Conservation (phyloP, 1,284 basidiomycete species). For the Apiotrichum gracile region DNA sequence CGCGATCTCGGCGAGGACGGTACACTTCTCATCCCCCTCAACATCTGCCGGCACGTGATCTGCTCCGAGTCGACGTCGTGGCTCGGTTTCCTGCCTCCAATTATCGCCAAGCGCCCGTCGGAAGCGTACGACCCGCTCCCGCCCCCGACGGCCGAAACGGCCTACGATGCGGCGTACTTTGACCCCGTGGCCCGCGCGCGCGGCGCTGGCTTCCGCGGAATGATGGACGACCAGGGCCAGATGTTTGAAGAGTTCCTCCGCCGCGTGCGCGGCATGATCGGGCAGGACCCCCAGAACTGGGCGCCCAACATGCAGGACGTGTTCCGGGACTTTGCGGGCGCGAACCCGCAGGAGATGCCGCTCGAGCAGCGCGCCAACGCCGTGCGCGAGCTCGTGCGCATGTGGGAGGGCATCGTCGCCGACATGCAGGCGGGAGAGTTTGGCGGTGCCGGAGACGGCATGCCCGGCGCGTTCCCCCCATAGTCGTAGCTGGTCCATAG, state of each 20-base stretch:
- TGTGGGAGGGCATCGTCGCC: slow-evolving; percentile 14
- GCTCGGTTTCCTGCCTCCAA: slow-evolving; percentile 65
- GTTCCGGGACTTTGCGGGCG: slow-evolving; percentile 13
- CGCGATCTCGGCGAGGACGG: slow-evolving; percentile 29
- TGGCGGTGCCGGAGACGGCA: not conserved
- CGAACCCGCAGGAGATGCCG: slow-evolving; percentile 9
- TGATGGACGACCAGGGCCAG: not conserved
- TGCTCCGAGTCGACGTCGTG: slow-evolving; percentile 58
- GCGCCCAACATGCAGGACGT: slow-evolving; percentile 9
- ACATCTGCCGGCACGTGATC: slow-evolving; percentile 66
- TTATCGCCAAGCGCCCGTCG: slow-evolving; percentile 48
- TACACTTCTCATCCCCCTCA: slow-evolving; percentile 34
- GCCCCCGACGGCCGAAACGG: slow-evolving; percentile 55
- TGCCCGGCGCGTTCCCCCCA: slow-evolving; percentile 13
- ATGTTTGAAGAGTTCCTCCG: slow-evolving; percentile 15
- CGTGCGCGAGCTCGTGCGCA: slow-evolving; percentile 12
- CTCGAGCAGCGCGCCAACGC: slow-evolving; percentile 8
- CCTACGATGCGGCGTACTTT: slow-evolving; percentile 70
- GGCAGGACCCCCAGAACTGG: slow-evolving; percentile 10
- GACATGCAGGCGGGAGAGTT: slow-evolving; percentile 4
- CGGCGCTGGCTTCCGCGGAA: slow-evolving; percentile 8
- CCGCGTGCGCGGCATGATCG: slow-evolving; percentile 10
- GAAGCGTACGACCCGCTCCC: slow-evolving; percentile 77
- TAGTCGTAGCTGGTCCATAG: slow-evolving; percentile 2
- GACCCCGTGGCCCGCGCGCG: slow-evolving; percentile 13